These are phyloP conservation scores for Syzygium grande DNA, from an alignment of 345 rosid species.

Conservation along the genomic window DNA sequence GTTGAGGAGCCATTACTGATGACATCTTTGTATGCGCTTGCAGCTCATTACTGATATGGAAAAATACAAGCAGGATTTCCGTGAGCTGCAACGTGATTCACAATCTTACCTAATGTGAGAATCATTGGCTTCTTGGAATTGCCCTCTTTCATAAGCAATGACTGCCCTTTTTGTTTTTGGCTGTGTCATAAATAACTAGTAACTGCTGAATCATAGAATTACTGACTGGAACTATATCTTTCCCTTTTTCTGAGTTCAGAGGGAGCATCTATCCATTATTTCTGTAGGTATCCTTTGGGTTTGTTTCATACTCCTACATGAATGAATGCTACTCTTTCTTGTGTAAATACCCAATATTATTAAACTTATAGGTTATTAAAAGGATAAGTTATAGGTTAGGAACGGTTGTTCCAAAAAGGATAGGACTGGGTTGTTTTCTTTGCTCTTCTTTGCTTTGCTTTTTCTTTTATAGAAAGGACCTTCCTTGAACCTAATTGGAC, in stretches of 20 bases:
- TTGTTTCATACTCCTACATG: not conserved
- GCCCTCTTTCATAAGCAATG: not conserved
- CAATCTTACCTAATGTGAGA: conserved; percentile 43
- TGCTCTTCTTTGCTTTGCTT: no score
- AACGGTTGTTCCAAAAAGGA: no score
- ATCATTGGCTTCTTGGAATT: not conserved
- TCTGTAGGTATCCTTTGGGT: not conserved
- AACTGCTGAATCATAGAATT: not conserved
- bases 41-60: conserved; percentile 85
- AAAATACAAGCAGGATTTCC: conserved; percentile 59
- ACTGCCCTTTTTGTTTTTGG: not conserved
- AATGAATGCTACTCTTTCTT: not conserved
- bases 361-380: not conserved
- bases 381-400: no score
- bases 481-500: no score
- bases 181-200: not conserved
- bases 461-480: no score
- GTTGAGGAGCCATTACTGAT: not conserved
- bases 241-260: not conserved
- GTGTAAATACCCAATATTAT: not conserved
- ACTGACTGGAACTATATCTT: not conserved
- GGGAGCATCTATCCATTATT: not conserved
- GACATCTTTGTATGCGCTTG: not conserved
- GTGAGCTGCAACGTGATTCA: conserved; percentile 37
- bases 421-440: no score